Percentiles rank a stretch among this genome's conserved stretches.
Conservation (phyloP, 2,329 filamentous ascomycete species). For the Gaeumannomyces sp. region DNA sequence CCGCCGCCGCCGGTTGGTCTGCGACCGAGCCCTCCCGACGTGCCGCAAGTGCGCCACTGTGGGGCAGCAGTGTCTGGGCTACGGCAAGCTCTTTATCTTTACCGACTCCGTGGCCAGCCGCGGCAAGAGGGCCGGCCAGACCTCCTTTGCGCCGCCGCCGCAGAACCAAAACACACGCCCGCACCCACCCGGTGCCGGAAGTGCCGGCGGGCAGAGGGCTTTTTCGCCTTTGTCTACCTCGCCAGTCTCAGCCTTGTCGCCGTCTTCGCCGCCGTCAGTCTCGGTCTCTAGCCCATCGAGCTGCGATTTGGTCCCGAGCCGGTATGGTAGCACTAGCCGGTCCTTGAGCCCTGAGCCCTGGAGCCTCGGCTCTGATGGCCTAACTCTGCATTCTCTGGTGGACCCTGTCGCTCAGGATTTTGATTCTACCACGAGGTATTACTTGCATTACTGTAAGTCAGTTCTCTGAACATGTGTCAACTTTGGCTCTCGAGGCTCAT, state of each 20-base stretch:
- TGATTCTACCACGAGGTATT: conserved; percentile 4
- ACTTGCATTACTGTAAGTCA: conserved; percentile 7
- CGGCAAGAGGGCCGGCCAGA: conserved; percentile 4
- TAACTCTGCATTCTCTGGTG: conserved; percentile 4
- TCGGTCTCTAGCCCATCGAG: no score
- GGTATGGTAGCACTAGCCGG: no score
- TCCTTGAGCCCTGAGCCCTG: no score
- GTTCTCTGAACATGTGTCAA: background rate
- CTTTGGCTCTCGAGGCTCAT: background rate
- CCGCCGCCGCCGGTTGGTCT: conserved; percentile 2
- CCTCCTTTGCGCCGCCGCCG: background rate
- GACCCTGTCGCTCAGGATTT: conserved; percentile 7
- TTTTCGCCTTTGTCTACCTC: no score
- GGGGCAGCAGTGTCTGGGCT: conserved; percentile 9
- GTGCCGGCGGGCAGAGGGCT: no score
- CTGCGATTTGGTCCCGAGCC: no score
- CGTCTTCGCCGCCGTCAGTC: no score
- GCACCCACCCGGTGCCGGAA: no score
- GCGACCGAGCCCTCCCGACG: conserved; percentile 5
- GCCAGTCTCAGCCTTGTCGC: no score
- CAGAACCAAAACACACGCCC: no score
- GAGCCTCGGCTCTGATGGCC: background rate
- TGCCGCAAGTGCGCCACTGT: conserved; percentile 2
- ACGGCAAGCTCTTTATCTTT: background rate
- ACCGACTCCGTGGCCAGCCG: background rate